Conservation (phyloP, 2,329 filamentous ascomycete species). For the Arthrobotrys pseudoclavata region DNA sequence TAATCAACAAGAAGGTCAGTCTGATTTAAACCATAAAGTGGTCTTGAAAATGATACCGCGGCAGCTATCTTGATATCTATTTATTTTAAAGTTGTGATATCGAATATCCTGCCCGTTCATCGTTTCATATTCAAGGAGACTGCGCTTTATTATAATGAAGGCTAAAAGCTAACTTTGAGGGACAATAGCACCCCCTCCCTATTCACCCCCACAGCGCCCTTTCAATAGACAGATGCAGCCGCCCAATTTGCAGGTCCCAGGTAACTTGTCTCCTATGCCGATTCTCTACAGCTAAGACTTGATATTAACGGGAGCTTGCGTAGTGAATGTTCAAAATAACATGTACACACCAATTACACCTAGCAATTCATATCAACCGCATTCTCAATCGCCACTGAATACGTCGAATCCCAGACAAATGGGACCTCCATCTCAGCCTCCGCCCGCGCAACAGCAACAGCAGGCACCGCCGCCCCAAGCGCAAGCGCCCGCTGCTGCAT, state of each 20-base stretch:
- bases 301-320: background rate
- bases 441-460: conserved; percentile 24
- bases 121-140: background rate
- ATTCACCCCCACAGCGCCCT: conserved; percentile 58
- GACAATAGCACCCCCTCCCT: conserved; percentile 51
- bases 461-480: conserved; percentile 13
- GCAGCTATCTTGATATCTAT: background rate
- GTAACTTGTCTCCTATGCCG: background rate
- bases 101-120: background rate
- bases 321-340: conserved; percentile 58
- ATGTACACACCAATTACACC: conserved; percentile 59
- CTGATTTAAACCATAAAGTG: background rate
- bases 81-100: background rate
- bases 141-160: background rate
- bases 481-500: conserved; percentile 28
- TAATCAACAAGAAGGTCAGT: conserved; percentile 56
- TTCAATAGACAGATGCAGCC: conserved; percentile 58
- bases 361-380: conserved; percentile 58
- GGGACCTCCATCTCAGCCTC: conserved; percentile 16
- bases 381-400: conserved; percentile 51
- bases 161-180: conserved; percentile 16
- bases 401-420: conserved; percentile 47
- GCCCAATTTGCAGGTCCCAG: conserved; percentile 57
- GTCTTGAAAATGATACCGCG: background rate
- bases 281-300: background rate